phyloP scores from a whole-genome alignment of 2,329 filamentous ascomycete genomes.

The Trichoderma citrinoviride region DNA sequence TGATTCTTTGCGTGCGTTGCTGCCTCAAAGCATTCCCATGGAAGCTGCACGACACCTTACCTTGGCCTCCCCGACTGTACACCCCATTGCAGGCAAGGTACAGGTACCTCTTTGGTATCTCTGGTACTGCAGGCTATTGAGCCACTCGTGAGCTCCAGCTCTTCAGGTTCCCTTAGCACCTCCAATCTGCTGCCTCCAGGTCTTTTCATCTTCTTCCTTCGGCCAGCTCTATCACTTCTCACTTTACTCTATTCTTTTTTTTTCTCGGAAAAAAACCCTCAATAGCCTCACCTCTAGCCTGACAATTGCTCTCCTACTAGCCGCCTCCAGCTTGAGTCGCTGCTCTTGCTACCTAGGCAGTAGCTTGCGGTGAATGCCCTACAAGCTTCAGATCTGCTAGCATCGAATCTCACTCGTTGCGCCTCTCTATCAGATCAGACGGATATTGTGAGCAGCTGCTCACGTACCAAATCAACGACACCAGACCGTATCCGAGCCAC shows the following conservation, averaged over 20 bases:
- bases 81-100: too few relatives aligned
- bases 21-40: neutral
- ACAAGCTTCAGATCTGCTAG: neutral
- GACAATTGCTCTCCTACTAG: neutral
- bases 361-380: neutral
- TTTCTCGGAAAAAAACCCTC: neutral
- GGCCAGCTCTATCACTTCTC: neutral
- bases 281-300: neutral
- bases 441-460: neutral
- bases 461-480: slow-evolving; percentile 7
- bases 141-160: neutral
- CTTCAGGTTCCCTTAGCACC: neutral
- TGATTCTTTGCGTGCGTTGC: too few relatives aligned
- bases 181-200: neutral
- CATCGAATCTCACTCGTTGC: too few relatives aligned
- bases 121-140: neutral
- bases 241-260: neutral
- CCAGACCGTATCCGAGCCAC: neutral
- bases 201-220: neutral
- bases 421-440: neutral
- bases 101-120: neutral
- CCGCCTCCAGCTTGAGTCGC: neutral
- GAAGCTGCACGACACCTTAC: neutral
- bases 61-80: too few relatives aligned
- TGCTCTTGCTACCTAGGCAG: neutral